These are phyloP conservation scores for Macrophomina phaseolina DNA, from an alignment of 2,329 filamentous ascomycete genomes.

Conservation along the genomic window DNA sequence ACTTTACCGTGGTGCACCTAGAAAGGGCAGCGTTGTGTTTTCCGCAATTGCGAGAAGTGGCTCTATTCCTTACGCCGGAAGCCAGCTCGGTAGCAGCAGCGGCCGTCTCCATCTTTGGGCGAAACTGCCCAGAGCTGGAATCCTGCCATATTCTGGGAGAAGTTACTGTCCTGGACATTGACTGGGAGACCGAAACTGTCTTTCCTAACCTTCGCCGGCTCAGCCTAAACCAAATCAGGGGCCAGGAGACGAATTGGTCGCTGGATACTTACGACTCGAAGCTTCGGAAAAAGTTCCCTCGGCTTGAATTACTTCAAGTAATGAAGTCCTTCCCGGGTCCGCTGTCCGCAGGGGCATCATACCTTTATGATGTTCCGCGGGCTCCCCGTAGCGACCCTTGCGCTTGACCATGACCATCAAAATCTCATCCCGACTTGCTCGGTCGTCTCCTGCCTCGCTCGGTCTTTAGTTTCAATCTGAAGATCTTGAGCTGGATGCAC, in stretches of 20 bases:
- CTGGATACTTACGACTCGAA: constrained; percentile 10
- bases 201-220: constrained; percentile 11
- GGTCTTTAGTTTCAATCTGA: constrained; percentile 21
- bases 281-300: constrained; percentile 11
- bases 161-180: constrained; percentile 11
- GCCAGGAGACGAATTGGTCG: constrained; percentile 8
- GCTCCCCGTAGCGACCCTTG: constrained; percentile 8
- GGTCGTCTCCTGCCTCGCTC: constrained; percentile 27
- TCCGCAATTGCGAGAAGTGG: not conserved
- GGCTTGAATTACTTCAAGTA: constrained; percentile 5
- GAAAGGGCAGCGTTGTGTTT: not conserved
- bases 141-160: constrained; percentile 12
- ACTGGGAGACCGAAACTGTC: constrained; percentile 6
- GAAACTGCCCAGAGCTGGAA: constrained; percentile 5
- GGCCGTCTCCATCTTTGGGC: constrained; percentile 1
- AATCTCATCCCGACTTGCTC: not conserved
- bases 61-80: constrained; percentile 4
- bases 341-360: not conserved
- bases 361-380: not conserved
- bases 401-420: not conserved
- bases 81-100: not conserved
- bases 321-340: constrained; percentile 14
- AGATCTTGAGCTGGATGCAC: constrained; percentile 29
- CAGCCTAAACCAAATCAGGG: constrained; percentile 14
- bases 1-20: not conserved